Conservation (phyloP, 2,329 filamentous ascomycete genomes). For the Alternaria sp. region DNA sequence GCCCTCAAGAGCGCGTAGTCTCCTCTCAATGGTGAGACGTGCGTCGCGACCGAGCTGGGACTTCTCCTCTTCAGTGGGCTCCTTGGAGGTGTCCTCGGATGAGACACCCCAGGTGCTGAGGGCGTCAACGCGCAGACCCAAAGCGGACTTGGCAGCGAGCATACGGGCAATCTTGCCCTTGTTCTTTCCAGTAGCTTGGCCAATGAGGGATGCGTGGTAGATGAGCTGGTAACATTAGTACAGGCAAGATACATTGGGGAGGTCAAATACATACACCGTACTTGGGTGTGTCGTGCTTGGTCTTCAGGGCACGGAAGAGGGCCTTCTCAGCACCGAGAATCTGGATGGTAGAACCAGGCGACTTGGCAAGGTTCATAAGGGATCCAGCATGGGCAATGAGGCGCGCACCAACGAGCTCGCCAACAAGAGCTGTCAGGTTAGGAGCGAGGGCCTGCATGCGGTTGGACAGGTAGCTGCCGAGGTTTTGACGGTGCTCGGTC, state of each 20-base stretch:
- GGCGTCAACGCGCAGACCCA: slow-evolving; percentile 93
- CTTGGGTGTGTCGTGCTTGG: slow-evolving; percentile 98
- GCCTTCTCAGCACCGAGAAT: slow-evolving; percentile 99
- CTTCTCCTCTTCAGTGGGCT: slow-evolving; percentile 87
- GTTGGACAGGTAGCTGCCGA: slow-evolving; percentile 87
- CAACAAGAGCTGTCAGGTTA: slow-evolving; percentile 91
- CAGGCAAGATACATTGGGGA: slow-evolving; percentile 68
- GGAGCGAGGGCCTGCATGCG: slow-evolving; percentile 98
- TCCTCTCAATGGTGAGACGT: slow-evolving; percentile 78
- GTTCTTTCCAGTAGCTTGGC: slow-evolving; percentile 96
- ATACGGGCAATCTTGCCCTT: slow-evolving; percentile 99
- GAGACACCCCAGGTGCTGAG: slow-evolving; percentile 79
- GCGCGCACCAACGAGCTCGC: slow-evolving; percentile 91
- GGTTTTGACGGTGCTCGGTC: slow-evolving; percentile 80
- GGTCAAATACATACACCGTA: slow-evolving; percentile 70
- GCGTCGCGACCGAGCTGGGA: slow-evolving; percentile 78
- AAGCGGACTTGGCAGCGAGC: slow-evolving; percentile 89
- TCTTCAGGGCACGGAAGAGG: slow-evolving; percentile 97
- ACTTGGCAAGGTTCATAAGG: slow-evolving; percentile 93
- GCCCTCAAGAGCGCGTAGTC: slow-evolving; percentile 82
- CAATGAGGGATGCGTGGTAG: slow-evolving; percentile 74
- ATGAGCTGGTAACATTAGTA: slow-evolving; percentile 65
- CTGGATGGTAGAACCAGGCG: slow-evolving; percentile 93
- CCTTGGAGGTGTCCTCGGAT: slow-evolving; percentile 55
- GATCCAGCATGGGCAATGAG: slow-evolving; percentile 95